Percentiles rank a stretch among this genome's conserved stretches.
Evolutionary conservation across 176 grass and related monocot genomes (phyloP).

Genomic region (Tillandsia leiboldiana): DNA sequence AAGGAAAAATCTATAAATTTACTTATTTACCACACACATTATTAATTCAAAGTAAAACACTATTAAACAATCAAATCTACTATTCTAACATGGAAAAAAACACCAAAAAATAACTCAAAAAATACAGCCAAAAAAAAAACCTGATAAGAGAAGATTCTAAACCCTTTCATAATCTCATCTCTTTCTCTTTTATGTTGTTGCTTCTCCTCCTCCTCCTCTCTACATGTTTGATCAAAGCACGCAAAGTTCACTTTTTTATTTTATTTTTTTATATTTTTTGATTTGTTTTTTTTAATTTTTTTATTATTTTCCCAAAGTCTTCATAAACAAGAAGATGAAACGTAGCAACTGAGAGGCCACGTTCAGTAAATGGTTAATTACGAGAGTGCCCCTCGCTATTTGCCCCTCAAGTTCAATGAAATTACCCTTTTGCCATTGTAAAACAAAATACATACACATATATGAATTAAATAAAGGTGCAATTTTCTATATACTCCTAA

Average conservation of each 20-base stretch:
- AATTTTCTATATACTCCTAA: too few relatives aligned
- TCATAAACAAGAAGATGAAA: too few relatives aligned
- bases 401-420: too few relatives aligned
- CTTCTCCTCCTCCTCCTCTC: background rate
- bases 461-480: too few relatives aligned
- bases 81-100: background rate
- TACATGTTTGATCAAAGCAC: background rate
- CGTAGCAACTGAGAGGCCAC: too few relatives aligned
- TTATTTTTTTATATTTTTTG: too few relatives aligned
- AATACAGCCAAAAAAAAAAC: background rate
- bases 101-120: background rate
- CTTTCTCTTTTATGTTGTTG: background rate
- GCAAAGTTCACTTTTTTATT: constrained; percentile 2
- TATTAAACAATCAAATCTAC: background rate
- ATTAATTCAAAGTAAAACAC: background rate
- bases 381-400: too few relatives aligned
- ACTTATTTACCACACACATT: too few relatives aligned
- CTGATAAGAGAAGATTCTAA: background rate
- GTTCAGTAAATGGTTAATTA: too few relatives aligned
- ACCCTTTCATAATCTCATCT: background rate
- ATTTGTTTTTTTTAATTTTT: background rate
- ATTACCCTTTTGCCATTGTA: too few relatives aligned
- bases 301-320: background rate
- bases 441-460: too few relatives aligned
- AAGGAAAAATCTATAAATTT: too few relatives aligned